Evolutionary conservation across 148 eudicot genomes (phyloP), one percentile per base, ranked within the genome.

Genomic region (Amaranthus palmeri): DNA sequence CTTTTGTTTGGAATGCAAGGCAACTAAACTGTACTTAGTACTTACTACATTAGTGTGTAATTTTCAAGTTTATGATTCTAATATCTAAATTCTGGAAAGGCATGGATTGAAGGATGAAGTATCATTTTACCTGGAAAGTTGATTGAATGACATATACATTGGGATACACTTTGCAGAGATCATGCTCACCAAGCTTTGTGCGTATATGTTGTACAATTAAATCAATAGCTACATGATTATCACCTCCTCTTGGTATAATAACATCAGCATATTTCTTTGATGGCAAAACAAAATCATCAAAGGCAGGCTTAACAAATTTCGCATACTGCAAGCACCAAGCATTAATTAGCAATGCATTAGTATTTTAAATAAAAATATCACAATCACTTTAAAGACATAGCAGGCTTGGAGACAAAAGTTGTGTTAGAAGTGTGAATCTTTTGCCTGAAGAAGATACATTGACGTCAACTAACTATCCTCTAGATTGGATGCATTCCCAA

Each of bases 251-350:
- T 40, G 98, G 98, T 73, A 92, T 92, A 79, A 92, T 92, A 68
- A 92, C 96, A 85, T 93, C 98, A 25, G 98, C 98, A 78, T 86
- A 93, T 77, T 93, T 93, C 87, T 93, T 93, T 66, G 98, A 90
- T 49, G 98, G 98, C 49, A 87, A 88, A 74, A 93, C 89, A 74
- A 93, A 93, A 76, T 93, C 98, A 77, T 93, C 98, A 79, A 93
- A 93, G 69, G 98, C 93, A 81, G 98, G 98, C 83, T 93, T 93
- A 70, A 93, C 98, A 86, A 93, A 93, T 79, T 90, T 93, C 15
- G 96, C 98, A 80, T 93, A 93, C 98, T 93, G 92, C 85, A 88
- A 40, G 72, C 53, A 46, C 42, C 4, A 6, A 2, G 13, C 7
- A 47, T 45, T 47, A n/a, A 65, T 65, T 46, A 65, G 53, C 52